Conservation (phyloP, 257 asterid species). For the Coffea canephora region DNA sequence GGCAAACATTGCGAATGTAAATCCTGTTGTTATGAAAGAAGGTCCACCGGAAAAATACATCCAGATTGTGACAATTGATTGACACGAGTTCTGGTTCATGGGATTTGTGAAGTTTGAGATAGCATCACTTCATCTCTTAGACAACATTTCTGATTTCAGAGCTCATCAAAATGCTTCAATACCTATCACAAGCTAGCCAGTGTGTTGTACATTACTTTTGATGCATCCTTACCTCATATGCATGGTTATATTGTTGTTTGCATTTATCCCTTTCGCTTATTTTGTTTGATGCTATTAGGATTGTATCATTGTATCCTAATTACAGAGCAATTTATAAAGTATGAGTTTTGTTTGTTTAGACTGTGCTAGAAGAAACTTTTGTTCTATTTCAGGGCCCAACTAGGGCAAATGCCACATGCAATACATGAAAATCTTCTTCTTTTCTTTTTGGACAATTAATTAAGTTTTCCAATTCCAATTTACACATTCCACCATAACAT, state of each 20-base stretch:
- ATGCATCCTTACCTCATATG: too few species aligned
- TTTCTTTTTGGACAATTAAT: too few species aligned
- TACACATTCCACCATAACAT: too few species aligned
- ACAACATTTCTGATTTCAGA: background rate
- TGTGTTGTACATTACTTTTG: background rate
- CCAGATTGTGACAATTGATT: background rate
- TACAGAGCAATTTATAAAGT: background rate
- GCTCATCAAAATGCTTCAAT: conserved; percentile 7
- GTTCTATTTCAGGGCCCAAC: background rate
- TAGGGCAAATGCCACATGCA: too few species aligned
- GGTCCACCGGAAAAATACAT: background rate
- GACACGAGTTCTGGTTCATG: background rate
- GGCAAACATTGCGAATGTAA: background rate
- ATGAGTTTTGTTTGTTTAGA: background rate
- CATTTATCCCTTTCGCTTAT: too few species aligned
- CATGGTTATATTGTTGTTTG: background rate
- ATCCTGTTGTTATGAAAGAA: background rate
- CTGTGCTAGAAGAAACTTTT: too few species aligned
- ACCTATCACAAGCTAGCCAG: conserved; percentile 5
- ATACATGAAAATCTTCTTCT: too few species aligned
- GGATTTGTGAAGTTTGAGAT: background rate
- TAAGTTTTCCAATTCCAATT: too few species aligned
- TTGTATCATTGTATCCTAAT: too few species aligned
- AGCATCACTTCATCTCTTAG: background rate
- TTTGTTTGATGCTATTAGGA: background rate